Base-by-base conservation (phyloP, 2,329 filamentous ascomycete species). In the Aspergillus texensis region DNA sequence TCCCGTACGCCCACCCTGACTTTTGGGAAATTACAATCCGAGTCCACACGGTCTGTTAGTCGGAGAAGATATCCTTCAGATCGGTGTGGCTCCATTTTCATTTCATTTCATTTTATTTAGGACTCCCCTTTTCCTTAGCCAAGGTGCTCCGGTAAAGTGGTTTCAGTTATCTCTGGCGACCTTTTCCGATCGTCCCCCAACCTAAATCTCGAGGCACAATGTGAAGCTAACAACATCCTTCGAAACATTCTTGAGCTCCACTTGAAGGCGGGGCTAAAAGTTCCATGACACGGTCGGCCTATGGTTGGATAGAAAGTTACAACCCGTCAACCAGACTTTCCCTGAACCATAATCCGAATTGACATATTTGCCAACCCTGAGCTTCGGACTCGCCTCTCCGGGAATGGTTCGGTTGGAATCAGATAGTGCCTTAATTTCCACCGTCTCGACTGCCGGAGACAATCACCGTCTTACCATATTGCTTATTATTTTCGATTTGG, bases 1-100 rank as follows among this genome's bases (percentile, higher is more conserved):
- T 36, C 28, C 48, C 57, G 21, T 21, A n/a, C 28, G 10, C 43
- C 58, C 45, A 48, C 45, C 48, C 19, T 32, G 8, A 52, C 28
- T 32, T 26, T 48, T 61, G n/a, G 39, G 41, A 36, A 36, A 48
- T 48, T 45, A 30, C 39, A 32, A 32, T 34, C 48, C 26, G 26
- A 52, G n/a, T 52, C 48, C 48, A 52, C 26, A 32, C 28, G 10
- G 46, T 28, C 26, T 58, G 41, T 36, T 30, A 41, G 48, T 57
- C 59, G 59, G 53, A 61, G 28, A 57, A 57, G 41, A 43, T 21
- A 26, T 52, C 28, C 48, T 52, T 30, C 48, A n/a, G 28, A 30
- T 50, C 46, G 14, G n/a, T 48, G 24, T 48, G 45, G 24, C 45
- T 28, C 45, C 45, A 14, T 48, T 28, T 28, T 48, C 3, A 48